A percentile compares a stretch with the other conserved stretches of the same genome.
phyloP scores from a whole-genome alignment of 2,329 filamentous ascomycete genomes.

The Gaeumannomyces tritici region DNA sequence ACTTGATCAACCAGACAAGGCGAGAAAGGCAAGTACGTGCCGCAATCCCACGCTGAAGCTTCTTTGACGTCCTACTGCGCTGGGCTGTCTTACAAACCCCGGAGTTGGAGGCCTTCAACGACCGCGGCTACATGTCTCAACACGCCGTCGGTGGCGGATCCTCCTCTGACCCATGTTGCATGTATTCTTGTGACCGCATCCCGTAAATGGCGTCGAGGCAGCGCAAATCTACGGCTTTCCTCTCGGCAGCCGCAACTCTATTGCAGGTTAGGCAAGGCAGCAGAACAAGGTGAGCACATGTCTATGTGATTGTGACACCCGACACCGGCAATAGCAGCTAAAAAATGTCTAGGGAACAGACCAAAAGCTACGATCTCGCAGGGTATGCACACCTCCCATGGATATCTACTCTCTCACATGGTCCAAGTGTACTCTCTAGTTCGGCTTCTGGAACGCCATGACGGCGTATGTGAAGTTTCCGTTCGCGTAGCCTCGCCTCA shows the following conservation, averaged over 20 bases:
- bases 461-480: constrained; percentile 49
- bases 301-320: neutral
- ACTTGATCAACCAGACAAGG: too few species aligned
- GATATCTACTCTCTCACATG: neutral
- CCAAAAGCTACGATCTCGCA: neutral
- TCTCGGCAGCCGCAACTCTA: too few species aligned
- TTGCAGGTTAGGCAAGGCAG: neutral
- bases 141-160: neutral
- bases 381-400: neutral
- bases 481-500: constrained; percentile 49
- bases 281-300: neutral
- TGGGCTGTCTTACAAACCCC: neutral
- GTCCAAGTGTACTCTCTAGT: too few species aligned
- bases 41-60: neutral
- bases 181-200: neutral
- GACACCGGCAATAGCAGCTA: neutral
- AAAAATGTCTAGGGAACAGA: too few species aligned
- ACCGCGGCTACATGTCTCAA: neutral
- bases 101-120: neutral
- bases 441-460: constrained; percentile 41
- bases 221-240: neutral
- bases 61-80: neutral
- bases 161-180: neutral
- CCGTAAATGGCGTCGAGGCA: neutral
- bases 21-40: neutral